Evolutionary conservation across 331 rosid species (phyloP).

Genomic region (Telfairia occidentalis): DNA sequence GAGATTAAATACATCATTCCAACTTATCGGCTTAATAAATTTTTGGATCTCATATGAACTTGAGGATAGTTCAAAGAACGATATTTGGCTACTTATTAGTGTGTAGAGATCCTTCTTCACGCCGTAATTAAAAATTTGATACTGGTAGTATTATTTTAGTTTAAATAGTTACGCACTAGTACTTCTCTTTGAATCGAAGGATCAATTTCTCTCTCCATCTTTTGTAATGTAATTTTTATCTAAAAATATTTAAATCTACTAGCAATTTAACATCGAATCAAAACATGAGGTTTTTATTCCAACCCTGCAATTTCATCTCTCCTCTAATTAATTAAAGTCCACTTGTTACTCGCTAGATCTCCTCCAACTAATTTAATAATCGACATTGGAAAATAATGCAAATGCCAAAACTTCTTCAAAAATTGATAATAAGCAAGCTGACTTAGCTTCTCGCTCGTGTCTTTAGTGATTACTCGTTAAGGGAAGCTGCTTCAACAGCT

Average conservation of each 20-base stretch:
- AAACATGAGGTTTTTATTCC: too few species aligned
- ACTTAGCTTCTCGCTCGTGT: neutral
- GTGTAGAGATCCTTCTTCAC: too few species aligned
- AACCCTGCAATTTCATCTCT: neutral
- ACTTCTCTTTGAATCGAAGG: neutral
- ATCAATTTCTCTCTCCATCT: neutral
- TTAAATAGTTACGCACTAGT: too few species aligned
- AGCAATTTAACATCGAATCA: too few species aligned
- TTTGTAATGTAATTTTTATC: too few species aligned
- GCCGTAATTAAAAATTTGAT: too few species aligned
- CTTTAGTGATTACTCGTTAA: constrained; percentile 45
- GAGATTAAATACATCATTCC: too few species aligned
- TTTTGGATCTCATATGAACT: neutral
- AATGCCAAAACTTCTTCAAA: neutral
- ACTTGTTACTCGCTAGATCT: too few species aligned
- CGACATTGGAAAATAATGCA: neutral
- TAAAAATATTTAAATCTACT: too few species aligned
- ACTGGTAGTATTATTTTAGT: too few species aligned
- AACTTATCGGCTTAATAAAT: too few species aligned
- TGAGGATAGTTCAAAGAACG: neutral
- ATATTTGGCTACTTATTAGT: too few species aligned
- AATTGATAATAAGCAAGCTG: neutral
- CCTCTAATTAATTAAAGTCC: neutral
- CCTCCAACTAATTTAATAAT: neutral
- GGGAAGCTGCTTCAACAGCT: constrained; percentile 70